A percentile compares a stretch with the other conserved stretches of the same genome.
Conservation (phyloP, 768 basidiomycete species). For the Rickenella mellea region DNA sequence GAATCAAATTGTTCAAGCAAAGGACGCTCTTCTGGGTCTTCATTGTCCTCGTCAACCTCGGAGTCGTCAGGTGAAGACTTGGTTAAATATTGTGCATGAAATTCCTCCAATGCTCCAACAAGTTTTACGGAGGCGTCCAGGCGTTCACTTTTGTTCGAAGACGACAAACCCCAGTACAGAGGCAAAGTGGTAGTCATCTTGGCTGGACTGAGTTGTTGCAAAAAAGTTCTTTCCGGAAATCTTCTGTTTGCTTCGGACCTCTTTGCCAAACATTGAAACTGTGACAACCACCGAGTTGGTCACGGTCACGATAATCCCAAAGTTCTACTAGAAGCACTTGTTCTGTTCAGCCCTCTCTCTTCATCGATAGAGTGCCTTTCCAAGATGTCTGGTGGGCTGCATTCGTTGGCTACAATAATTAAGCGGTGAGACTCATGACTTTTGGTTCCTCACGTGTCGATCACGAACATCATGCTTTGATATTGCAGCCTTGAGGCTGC, state of each 20-base stretch:
- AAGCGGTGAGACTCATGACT: constrained; percentile 47
- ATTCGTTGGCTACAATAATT: constrained; percentile 74
- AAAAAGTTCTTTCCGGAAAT: no score
- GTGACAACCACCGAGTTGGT: no score
- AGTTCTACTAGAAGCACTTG: no score
- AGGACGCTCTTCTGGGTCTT: constrained; percentile 18
- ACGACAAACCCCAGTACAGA: constrained; percentile 91
- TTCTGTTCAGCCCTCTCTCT: neutral
- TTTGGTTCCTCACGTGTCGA: neutral
- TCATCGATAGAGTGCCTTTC: neutral
- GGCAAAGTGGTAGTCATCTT: constrained; percentile 81
- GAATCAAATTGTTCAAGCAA: constrained; percentile 36
- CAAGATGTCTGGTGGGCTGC: constrained; percentile 41
- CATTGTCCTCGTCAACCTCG: constrained; percentile 35
- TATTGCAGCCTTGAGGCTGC: constrained; percentile 75
- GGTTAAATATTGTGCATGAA: constrained; percentile 60
- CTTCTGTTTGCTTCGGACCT: no score
- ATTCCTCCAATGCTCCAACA: constrained; percentile 70
- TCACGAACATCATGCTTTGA: neutral
- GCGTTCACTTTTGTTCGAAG: constrained; percentile 67
- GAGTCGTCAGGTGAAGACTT: constrained; percentile 24
- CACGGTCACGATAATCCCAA: no score
- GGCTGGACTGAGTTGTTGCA: no score
- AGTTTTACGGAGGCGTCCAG: constrained; percentile 82
- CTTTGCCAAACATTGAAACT: no score